Percentiles rank a stretch among this genome's conserved stretches.
phyloP scores from a whole-genome alignment of 2,329 filamentous ascomycete genomes.

The Nectriaceae sp. region DNA sequence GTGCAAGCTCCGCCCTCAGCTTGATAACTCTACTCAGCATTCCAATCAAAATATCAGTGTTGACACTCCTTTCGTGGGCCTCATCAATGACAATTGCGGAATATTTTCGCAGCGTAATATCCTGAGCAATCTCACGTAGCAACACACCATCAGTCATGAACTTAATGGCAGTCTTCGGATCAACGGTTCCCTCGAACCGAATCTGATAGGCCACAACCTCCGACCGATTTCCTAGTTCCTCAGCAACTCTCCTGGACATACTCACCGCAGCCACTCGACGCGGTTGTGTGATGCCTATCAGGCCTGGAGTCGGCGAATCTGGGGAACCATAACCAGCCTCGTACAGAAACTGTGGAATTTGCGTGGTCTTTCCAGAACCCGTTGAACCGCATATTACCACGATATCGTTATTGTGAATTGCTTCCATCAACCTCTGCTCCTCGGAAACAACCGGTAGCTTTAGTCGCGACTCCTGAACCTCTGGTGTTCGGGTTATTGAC shows the following conservation, averaged over 20 bases:
- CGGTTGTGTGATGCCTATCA: slow-evolving; percentile 95
- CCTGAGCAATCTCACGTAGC: slow-evolving; percentile 85
- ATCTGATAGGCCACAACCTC: slow-evolving; percentile 88
- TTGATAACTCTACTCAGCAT: slow-evolving; percentile 94
- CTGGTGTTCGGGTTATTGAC: slow-evolving; percentile 65
- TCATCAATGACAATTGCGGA: slow-evolving; percentile 95
- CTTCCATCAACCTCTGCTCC: slow-evolving; percentile 98
- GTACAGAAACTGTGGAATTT: slow-evolving; percentile 93
- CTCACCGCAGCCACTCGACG: slow-evolving; percentile 93
- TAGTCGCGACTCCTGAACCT: slow-evolving; percentile 77
- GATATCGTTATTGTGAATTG: slow-evolving; percentile 86
- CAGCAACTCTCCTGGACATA: slow-evolving; percentile 89
- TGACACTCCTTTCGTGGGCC: slow-evolving; percentile 94
- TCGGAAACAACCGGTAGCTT: slow-evolving; percentile 89
- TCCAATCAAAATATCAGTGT: slow-evolving; percentile 97
- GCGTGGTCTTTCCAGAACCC: slow-evolving; percentile 96
- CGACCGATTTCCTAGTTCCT: slow-evolving; percentile 80
- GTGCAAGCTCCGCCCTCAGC: slow-evolving; percentile 72
- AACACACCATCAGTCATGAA: slow-evolving; percentile 99
- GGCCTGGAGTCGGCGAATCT: slow-evolving; percentile 77
- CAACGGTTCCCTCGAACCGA: slow-evolving; percentile 85
- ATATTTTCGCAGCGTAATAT: slow-evolving; percentile 86
- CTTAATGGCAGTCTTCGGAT: slow-evolving; percentile 83
- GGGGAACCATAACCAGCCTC: slow-evolving; percentile 88
- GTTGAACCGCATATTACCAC: slow-evolving; percentile 94